Evolutionary conservation across 306 rosid genomes (phyloP), one percentile per base, ranked within the genome.

Genomic region (Betula pendula): DNA sequence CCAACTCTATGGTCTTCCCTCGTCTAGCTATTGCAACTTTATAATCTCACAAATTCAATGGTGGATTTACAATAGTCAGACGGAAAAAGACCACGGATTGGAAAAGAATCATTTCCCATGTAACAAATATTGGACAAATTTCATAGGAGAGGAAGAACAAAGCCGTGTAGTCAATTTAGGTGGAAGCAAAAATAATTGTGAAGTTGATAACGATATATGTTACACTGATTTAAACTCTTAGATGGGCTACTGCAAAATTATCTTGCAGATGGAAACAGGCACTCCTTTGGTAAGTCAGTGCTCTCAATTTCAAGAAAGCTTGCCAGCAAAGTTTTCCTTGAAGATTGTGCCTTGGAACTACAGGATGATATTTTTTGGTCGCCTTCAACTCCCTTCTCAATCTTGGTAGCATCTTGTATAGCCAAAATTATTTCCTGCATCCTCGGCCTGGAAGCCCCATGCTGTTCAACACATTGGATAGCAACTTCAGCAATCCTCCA

Each of bases 371-470:
- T 24, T 56, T 87, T 89, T 1, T 77, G 86, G 79, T 81, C 78
- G 58, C 40, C 81, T 50, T 89, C 90, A 38, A 47, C 59, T 2
- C 90, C 95, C 22, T 84, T 88, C 75, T 90, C 96, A 19, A 92
- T 90, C 86, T 82, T 95, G 16, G 80, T 59, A 51, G 99, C 97
- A 66, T 95, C 99, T 79, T 92, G 97, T 58, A 95, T 89, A 2
- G 97, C 97, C 81, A 90, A 55, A 42, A 95, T 92, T 48, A 92
- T 90, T 79, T 95, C 97, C 85, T 95, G 99, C 99, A 92, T 95
- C 78, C 97, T 92, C 24, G 98, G 98, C 85, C 98, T 88, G 7
- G 87, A 85, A 42, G 78, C 91, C 50, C 96, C 97, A 45, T 88
- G 93, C 69, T 89, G 93, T 59, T 95, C 91, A 49, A 95, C 94